Evolutionary conservation across 2,329 filamentous ascomycete species (phyloP).

Genomic region (Penicillium paneum): DNA sequence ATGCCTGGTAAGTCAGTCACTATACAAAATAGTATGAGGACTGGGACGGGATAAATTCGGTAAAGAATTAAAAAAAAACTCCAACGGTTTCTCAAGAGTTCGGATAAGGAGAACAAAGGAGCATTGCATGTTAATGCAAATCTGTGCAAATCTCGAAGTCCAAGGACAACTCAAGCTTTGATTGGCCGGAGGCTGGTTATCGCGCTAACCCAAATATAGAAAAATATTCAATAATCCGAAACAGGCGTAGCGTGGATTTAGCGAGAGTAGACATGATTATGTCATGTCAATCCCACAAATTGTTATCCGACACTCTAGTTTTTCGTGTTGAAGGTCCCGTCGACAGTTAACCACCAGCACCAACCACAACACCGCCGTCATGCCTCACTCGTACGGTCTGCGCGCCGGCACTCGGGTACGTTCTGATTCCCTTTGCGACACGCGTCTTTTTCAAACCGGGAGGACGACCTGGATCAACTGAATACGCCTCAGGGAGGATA

Average conservation of each 20-base stretch:
- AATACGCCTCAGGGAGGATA: conserved; percentile 18
- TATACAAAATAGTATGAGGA: not conserved
- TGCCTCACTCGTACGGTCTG: conserved; percentile 86
- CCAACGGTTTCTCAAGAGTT: too few species aligned
- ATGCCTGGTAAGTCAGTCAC: not conserved
- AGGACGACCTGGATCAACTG: not conserved
- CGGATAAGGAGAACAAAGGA: not conserved
- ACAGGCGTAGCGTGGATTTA: not conserved
- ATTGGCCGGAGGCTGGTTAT: not conserved
- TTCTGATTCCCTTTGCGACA: conserved; percentile 29
- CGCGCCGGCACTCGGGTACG: conserved; percentile 79
- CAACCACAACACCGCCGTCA: conserved; percentile 58
- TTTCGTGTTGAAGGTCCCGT: conserved; percentile 23
- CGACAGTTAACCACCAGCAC: conserved; percentile 39
- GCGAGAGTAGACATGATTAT: conserved; percentile 24
- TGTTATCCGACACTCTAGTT: conserved; percentile 14
- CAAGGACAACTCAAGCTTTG: not conserved
- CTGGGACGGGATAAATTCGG: not conserved
- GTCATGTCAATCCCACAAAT: conserved; percentile 8
- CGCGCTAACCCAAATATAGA: not conserved
- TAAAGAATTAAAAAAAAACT: not conserved
- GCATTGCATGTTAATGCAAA: not conserved
- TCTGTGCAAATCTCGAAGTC: not conserved
- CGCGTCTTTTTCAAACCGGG: conserved; percentile 1
- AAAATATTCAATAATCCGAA: not conserved